Base-by-base conservation (phyloP, 1,284 basidiomycete genomes). In the Golubevia sp. region DNA sequence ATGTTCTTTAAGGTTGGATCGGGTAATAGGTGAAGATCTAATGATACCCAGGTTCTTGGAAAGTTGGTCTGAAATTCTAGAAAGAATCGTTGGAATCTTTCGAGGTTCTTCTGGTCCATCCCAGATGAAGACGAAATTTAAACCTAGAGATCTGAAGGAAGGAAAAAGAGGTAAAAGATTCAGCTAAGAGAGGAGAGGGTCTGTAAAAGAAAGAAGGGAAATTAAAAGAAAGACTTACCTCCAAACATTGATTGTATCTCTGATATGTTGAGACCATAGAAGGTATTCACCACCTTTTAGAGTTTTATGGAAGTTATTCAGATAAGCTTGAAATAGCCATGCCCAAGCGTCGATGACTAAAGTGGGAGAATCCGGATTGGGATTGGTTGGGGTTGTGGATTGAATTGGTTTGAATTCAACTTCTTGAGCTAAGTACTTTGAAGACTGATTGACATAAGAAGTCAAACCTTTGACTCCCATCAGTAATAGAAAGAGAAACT, bases 331-430 rank as follows among this genome's bases (percentile, higher is more conserved):
- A 27, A 62, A 78, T 63, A 78, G 68, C 67, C 69, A 78, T 34
- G 74, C 74, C 67, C 67, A 73, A 7, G 67, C 74, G 55, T 78
- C 76, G 51, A 78, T 63, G 57, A 76, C 62, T 11, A 76, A 64
- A n/a, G 54, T 5, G 6, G n/a, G 20, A 15, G 15, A 6, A 26
- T 0, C 58, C 57, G 5, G 48, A 25, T 54, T 5, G 59, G 48
- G 58, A 26, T 55, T 2, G 59, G 20, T 18, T 23, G 50, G 6
- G 21, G 59, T 25, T 13, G 38, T 58, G 7, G 44, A 8, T 27
- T 21, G 38, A 1, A 54, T 48, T 49, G 64, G 55, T 15, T 57
- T 55, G 4, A 69, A 56, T 7, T 58, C 64, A 13, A 74, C 60
- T 25, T 74, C 55, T 24, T 70, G 66, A 2, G 68, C 67, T 11